Evolutionary conservation across 2,329 filamentous ascomycete genomes (phyloP).

Genomic region (Atkinsonella texensis): DNA sequence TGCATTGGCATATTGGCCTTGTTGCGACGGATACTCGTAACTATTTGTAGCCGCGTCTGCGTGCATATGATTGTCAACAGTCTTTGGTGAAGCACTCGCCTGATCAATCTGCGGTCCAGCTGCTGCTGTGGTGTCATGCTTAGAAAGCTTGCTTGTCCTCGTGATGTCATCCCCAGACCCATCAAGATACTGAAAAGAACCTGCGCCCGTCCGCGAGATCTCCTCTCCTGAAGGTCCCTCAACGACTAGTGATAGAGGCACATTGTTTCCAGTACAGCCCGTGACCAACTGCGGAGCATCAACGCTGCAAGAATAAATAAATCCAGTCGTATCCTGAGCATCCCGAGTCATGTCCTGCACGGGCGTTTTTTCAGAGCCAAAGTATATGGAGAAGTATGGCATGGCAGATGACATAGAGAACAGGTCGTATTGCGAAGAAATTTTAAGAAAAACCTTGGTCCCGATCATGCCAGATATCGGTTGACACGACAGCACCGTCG

Average conservation of each 20-base stretch:
- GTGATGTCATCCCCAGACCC: constrained; percentile 33
- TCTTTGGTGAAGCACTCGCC: constrained; percentile 29
- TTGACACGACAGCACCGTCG: constrained; percentile 56
- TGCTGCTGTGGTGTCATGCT: constrained; percentile 26
- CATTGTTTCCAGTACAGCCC: constrained; percentile 34
- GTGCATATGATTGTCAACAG: constrained; percentile 24
- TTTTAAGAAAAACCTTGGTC: constrained; percentile 60
- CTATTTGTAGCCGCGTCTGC: constrained; percentile 30
- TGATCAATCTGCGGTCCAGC: constrained; percentile 25
- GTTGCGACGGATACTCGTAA: constrained; percentile 34
- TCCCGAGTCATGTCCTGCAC: constrained; percentile 49
- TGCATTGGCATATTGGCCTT: constrained; percentile 24
- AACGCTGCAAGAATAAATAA: constrained; percentile 59
- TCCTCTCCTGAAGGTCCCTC: constrained; percentile 41
- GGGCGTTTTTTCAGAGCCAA: constrained; percentile 61
- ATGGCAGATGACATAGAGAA: constrained; percentile 40
- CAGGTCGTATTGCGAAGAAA: constrained; percentile 66
- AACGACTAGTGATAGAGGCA: constrained; percentile 42
- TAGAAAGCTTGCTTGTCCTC: constrained; percentile 23
- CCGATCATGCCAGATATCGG: constrained; percentile 58
- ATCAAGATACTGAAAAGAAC: constrained; percentile 38
- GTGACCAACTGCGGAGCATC: constrained; percentile 55
- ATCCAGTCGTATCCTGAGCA: constrained; percentile 45
- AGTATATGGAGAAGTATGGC: constrained; percentile 54
- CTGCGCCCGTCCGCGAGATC: constrained; percentile 36